Percentiles rank a stretch among this genome's conserved stretches.
Conservation (phyloP, 306 rosid genomes). For the Cucumis cinereus region DNA sequence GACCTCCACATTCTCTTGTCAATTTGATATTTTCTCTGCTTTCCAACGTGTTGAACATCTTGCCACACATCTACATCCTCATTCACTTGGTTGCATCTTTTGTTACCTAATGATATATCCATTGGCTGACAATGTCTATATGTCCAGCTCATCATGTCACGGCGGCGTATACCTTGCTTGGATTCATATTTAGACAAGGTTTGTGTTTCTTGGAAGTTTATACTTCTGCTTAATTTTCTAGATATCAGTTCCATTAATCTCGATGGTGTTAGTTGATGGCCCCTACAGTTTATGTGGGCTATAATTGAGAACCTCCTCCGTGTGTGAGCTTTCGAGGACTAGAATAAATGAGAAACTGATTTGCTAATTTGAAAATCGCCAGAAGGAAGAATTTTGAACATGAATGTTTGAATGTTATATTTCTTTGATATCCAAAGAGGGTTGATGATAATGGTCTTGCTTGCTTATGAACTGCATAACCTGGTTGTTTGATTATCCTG, state of each 20-base stretch:
- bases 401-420: neutral
- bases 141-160: constrained; percentile 86
- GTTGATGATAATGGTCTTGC: neutral
- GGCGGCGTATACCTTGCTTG: constrained; percentile 90
- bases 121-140: constrained; percentile 8
- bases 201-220: constrained; percentile 9
- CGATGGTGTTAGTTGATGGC: neutral
- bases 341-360: neutral
- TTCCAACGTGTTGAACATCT: neutral
- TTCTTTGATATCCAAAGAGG: neutral
- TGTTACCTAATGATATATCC: neutral
- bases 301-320: neutral
- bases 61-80: neutral
- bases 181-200: constrained; percentile 96
- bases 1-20: neutral
- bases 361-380: neutral
- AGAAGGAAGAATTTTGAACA: neutral
- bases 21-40: neutral
- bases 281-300: neutral
- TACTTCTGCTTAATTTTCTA: neutral
- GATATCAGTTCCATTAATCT: neutral
- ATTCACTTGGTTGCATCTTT: neutral
- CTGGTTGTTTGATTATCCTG: constrained; percentile 16
- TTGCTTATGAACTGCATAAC: neutral
- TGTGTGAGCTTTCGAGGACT: neutral